A percentile compares a stretch with the other conserved stretches of the same genome.
phyloP scores from a whole-genome alignment of 495 filamentous ascomycete genomes.

The Daldinia bambusicola region DNA sequence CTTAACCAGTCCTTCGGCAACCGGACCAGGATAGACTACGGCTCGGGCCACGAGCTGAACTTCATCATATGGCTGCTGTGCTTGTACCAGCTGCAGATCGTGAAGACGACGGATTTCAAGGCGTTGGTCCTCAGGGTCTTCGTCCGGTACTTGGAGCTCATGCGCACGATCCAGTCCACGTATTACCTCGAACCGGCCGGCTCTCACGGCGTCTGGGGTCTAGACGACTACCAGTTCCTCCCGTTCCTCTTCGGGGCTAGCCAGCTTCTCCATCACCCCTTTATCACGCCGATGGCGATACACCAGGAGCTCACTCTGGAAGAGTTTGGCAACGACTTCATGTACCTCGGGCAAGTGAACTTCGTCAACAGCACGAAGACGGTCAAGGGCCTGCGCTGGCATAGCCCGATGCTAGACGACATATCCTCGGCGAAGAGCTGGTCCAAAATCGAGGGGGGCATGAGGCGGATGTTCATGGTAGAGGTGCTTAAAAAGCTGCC shows the following conservation, averaged over 20 bases:
- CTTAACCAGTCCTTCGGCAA: conserved; percentile 87
- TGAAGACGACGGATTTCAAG: conserved; percentile 72
- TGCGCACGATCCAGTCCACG: conserved; percentile 82
- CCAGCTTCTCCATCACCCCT: conserved; percentile 87
- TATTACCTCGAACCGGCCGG: conserved; percentile 97
- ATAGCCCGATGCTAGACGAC: conserved; percentile 98
- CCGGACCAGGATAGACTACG: conserved; percentile 91
- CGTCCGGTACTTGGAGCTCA: conserved; percentile 78
- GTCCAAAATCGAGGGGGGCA: conserved; percentile 91
- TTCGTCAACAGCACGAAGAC: conserved; percentile 98
- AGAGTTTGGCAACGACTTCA: conserved; percentile 80
- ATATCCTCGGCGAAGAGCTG: conserved; percentile 92
- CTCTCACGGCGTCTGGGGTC: conserved; percentile 95
- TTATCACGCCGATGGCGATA: conserved; percentile 86
- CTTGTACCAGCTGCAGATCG: conserved; percentile 79
- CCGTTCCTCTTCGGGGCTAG: conserved; percentile 94
- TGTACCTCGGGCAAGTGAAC: conserved; percentile 91
- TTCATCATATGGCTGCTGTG: conserved; percentile 94
- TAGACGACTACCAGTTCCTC: conserved; percentile 98
- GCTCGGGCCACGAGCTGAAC: conserved; percentile 95
- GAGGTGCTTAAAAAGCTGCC: conserved; percentile 95
- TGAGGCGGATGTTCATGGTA: conserved; percentile 94
- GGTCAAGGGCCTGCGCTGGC: conserved; percentile 94
- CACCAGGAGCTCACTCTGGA: conserved; percentile 88
- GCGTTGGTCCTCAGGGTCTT: conserved; percentile 81